Evolutionary conservation across 192 early-diverging fungal species (phyloP).

Genomic region (Linnemannia elongata): DNA sequence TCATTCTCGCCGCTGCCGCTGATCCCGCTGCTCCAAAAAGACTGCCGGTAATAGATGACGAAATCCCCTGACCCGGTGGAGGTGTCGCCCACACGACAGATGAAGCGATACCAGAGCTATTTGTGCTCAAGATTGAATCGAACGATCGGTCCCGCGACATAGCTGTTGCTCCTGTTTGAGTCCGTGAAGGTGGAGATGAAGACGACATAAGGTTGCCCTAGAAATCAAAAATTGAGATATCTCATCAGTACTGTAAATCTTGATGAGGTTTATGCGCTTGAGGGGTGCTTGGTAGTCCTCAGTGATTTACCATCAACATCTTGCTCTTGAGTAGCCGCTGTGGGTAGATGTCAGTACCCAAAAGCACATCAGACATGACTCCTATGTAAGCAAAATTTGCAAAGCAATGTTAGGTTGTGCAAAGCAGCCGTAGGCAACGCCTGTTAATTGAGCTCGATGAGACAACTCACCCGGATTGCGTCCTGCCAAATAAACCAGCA

Average conservation of each 20-base stretch:
- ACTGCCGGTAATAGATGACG: constrained; percentile 11
- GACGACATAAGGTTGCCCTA: constrained; percentile 51
- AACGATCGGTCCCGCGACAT: constrained; percentile 35
- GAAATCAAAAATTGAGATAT: neutral
- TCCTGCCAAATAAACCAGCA: constrained; percentile 54
- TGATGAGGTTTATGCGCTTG: no score
- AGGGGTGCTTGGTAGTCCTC: neutral
- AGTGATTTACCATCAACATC: constrained; percentile 37
- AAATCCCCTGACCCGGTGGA: neutral
- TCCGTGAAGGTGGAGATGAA: constrained; percentile 1
- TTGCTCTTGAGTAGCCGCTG: constrained; percentile 56
- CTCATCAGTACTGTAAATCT: neutral
- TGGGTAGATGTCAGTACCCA: constrained; percentile 57
- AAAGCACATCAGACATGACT: constrained; percentile 54
- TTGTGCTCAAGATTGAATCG: constrained; percentile 33
- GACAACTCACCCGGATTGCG: constrained; percentile 36
- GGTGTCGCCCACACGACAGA: neutral
- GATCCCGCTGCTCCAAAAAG: constrained; percentile 42
- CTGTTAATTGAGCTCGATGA: neutral
- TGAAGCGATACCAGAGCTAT: constrained; percentile 2
- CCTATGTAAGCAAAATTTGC: constrained; percentile 10
- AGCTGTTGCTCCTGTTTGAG: neutral
- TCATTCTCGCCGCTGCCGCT: constrained; percentile 32
- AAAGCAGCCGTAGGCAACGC: neutral
- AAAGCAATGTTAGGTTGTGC: neutral